Evolutionary conservation across 345 rosid genomes (phyloP).

Genomic region (Eutrema japonicum): DNA sequence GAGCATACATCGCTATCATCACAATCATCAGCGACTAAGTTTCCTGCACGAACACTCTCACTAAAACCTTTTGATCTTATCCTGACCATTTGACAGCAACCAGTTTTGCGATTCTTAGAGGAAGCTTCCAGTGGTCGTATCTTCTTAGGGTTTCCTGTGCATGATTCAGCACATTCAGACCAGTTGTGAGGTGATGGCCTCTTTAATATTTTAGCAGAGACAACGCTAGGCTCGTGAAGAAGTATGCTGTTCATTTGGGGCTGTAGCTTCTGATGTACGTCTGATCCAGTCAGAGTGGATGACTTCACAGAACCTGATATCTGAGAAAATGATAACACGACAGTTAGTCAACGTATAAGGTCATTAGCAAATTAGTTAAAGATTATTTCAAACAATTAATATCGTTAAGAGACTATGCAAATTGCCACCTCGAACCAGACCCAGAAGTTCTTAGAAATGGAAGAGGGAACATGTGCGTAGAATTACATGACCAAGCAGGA

Average conservation of each 20-base stretch:
- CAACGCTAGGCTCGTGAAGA: slow-evolving; percentile 46
- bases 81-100: slow-evolving; percentile 51
- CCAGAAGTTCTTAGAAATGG: slow-evolving; percentile 3
- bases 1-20: slow-evolving; percentile 59
- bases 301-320: slow-evolving; percentile 46
- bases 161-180: slow-evolving; percentile 48
- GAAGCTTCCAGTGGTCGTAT: slow-evolving; percentile 45
- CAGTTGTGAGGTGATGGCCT: slow-evolving; percentile 47
- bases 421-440: slow-evolving; percentile 28
- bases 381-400: neutral
- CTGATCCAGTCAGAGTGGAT: slow-evolving; percentile 38
- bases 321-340: slow-evolving; percentile 45
- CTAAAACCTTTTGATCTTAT: slow-evolving; percentile 45
- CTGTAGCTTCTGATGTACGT: slow-evolving; percentile 41
- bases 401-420: slow-evolving; percentile 1
- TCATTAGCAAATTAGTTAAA: slow-evolving; percentile 3
- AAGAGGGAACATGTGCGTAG: neutral
- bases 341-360: slow-evolving; percentile 27
- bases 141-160: slow-evolving; percentile 51
- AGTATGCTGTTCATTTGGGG: slow-evolving; percentile 32
- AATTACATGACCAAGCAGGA: slow-evolving; percentile 9
- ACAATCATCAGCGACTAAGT: slow-evolving; percentile 40
- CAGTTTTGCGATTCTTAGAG: slow-evolving; percentile 32
- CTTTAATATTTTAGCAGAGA: slow-evolving; percentile 51
- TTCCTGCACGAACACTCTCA: slow-evolving; percentile 41